Base-by-base conservation (phyloP, 148 eudicot species). In the Amaranthus hypochondriacus region DNA sequence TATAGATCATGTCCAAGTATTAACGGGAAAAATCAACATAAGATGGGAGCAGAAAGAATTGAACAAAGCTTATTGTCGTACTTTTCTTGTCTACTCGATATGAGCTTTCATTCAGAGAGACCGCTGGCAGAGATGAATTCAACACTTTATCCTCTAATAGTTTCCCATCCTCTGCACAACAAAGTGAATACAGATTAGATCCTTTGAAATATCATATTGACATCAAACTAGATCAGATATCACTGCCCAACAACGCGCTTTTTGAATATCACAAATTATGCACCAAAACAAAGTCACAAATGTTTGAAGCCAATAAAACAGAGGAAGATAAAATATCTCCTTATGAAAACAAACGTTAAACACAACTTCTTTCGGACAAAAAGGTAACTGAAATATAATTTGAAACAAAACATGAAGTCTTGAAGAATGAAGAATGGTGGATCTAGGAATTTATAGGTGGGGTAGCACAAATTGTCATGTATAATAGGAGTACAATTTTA, bases 31-130 rank as follows among this genome's bases (percentile, higher is more conserved):
- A 70, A 13, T 2, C 9, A 56, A 70, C 54, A 54, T 5, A 53
- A 3, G 10, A 56, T 15, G 10, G 13, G 55, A 21, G 21, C 9
- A 11, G 11, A 7, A 54, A 70, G 0, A 42, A 8, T 5, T 15
- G 66, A 62, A 39, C 8, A 3, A 49, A 48, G 39, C 55, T 57
- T 14, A 50, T 15, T 12, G 52, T 52, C 74, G 51, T 78, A 83
- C 77, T 74, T 83, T 77, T 74, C 61, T 68, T 74, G 66, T 62
- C 55, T 21, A 51, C 71, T 47, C 62, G 70, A 47, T 68, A 4
- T 52, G 75, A 48, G 48, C 57, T 59, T 14, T 13, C 49, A 13
- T 56, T 69, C 18, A 28, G 42, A 73, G 72, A 42, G 55, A 48
- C 57, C 66, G 39, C 53, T 59, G 62, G 75, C 56, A 60, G 46